A percentile compares a stretch with the other conserved stretches of the same genome.
phyloP scores from a whole-genome alignment of 108 stramenopile species.

The Pseudonitzschia pungens region DNA sequence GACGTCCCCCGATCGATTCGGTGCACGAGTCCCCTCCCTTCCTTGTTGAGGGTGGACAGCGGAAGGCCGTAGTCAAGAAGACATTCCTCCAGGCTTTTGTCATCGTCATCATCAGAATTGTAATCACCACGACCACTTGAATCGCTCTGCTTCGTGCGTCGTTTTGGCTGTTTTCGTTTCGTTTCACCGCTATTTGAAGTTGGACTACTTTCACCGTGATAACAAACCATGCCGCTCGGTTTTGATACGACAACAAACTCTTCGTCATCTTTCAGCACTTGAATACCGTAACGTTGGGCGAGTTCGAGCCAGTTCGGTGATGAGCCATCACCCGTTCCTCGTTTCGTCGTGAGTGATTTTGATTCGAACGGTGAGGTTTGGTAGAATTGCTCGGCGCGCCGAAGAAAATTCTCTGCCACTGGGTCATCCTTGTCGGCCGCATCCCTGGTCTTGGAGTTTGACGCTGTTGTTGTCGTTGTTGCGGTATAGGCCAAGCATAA shows the following conservation, averaged over 20 bases:
- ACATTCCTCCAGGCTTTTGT: constrained; percentile 56
- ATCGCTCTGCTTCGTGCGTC: not conserved
- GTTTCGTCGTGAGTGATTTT: constrained; percentile 30
- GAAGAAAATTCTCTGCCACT: constrained; percentile 20
- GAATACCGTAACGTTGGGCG: constrained; percentile 25
- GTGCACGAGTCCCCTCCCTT: constrained; percentile 66
- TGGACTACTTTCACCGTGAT: constrained; percentile 23
- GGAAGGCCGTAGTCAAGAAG: constrained; percentile 44
- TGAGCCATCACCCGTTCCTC: constrained; percentile 34
- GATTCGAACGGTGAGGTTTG: constrained; percentile 40
- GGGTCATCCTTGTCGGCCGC: not conserved
- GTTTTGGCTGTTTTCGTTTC: constrained; percentile 26
- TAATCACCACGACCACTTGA: not conserved
- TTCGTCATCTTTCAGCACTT: constrained; percentile 47
- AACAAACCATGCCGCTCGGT: constrained; percentile 62
- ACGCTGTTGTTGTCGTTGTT: not conserved
- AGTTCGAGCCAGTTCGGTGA: not conserved
- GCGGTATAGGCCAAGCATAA: constrained; percentile 16
- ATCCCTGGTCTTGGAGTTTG: too few relatives aligned
- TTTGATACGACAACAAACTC: constrained; percentile 57
- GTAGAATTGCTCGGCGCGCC: constrained; percentile 24
- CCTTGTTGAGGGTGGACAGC: constrained; percentile 58
- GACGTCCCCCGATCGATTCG: constrained; percentile 77
- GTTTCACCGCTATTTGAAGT: not conserved
- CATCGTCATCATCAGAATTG: not conserved